Conservation (phyloP, 805 yeast species). For the Lachancea quebecensis region DNA sequence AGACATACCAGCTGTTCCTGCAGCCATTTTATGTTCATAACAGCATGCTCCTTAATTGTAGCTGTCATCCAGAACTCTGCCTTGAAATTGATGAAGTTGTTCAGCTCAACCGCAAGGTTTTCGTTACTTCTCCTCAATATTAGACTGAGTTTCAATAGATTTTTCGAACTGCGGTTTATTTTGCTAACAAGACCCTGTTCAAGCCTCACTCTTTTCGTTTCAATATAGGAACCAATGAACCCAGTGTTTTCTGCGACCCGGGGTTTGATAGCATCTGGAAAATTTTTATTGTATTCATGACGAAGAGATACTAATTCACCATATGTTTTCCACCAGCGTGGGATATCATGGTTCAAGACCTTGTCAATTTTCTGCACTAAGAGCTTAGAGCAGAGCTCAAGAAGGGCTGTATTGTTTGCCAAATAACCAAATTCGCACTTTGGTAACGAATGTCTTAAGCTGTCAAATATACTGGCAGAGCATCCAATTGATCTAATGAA, state of each 20-base stretch:
- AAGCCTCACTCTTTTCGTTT: slow-evolving; percentile 44
- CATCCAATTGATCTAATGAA: not conserved
- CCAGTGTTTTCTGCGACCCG: slow-evolving; percentile 14
- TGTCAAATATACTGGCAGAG: no score
- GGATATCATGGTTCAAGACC: slow-evolving; percentile 32
- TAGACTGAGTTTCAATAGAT: slow-evolving; percentile 37
- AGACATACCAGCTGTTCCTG: slow-evolving; percentile 7
- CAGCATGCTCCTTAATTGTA: slow-evolving; percentile 11
- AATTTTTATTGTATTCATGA: slow-evolving; percentile 27
- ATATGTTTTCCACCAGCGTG: slow-evolving; percentile 41
- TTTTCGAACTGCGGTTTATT: slow-evolving; percentile 36
- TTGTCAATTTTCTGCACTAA: slow-evolving; percentile 29
- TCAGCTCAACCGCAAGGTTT: slow-evolving; percentile 53
- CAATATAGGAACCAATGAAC: slow-evolving; percentile 36
- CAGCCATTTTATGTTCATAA: slow-evolving; percentile 12
- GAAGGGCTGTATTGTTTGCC: slow-evolving; percentile 11
- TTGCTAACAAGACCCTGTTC: slow-evolving; percentile 37
- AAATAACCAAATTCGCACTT: slow-evolving; percentile 3
- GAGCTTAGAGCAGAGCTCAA: slow-evolving; percentile 15
- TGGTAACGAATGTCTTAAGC: no score
- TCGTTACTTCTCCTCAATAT: slow-evolving; percentile 55
- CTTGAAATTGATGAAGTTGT: slow-evolving; percentile 49
- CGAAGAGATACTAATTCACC: slow-evolving; percentile 36
- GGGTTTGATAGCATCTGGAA: slow-evolving; percentile 20
- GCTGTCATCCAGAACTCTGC: slow-evolving; percentile 30